Conservation (phyloP, 2,329 filamentous ascomycete species). For the Xylariaceae sp. region DNA sequence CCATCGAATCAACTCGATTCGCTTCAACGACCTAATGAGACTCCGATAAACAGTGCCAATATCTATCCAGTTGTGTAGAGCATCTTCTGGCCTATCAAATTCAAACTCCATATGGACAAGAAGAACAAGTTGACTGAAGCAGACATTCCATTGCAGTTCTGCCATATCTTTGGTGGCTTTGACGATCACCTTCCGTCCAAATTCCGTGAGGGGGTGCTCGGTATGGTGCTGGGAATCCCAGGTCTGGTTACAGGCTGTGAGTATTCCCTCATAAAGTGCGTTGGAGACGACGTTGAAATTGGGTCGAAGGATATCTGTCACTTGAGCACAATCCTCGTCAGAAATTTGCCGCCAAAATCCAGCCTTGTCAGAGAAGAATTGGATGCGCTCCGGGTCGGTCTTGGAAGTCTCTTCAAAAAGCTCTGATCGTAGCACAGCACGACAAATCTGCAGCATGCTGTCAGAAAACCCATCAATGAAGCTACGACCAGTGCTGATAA, state of each 20-base stretch:
- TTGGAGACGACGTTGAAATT: conserved; percentile 56
- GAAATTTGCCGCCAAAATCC: conserved; percentile 75
- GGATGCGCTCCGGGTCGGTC: conserved; percentile 69
- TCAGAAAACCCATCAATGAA: conserved; percentile 70
- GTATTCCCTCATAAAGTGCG: conserved; percentile 49
- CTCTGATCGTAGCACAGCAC: conserved; percentile 65
- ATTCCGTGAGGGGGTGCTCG: conserved; percentile 58
- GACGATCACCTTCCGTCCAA: conserved; percentile 71
- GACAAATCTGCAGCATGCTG: conserved; percentile 63
- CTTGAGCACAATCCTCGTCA: conserved; percentile 71
- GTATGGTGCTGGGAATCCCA: conserved; percentile 31
- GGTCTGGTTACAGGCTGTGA: conserved; percentile 39
- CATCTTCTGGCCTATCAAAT: conserved; percentile 67
- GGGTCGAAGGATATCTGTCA: conserved; percentile 66
- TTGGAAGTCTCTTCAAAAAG: conserved; percentile 69
- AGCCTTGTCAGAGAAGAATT: conserved; percentile 72
- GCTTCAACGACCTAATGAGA: conserved; percentile 66
- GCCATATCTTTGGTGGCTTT: conserved; percentile 76
- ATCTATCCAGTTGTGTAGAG: conserved; percentile 54
- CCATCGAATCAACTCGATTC: conserved; percentile 71
- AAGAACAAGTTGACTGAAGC: conserved; percentile 78
- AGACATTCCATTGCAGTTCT: conserved; percentile 65
- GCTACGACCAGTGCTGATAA: conserved; percentile 65
- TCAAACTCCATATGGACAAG: conserved; percentile 84
- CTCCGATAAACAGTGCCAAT: conserved; percentile 67